Conservation (phyloP, 345 rosid species). For the Barbarea vulgaris region DNA sequence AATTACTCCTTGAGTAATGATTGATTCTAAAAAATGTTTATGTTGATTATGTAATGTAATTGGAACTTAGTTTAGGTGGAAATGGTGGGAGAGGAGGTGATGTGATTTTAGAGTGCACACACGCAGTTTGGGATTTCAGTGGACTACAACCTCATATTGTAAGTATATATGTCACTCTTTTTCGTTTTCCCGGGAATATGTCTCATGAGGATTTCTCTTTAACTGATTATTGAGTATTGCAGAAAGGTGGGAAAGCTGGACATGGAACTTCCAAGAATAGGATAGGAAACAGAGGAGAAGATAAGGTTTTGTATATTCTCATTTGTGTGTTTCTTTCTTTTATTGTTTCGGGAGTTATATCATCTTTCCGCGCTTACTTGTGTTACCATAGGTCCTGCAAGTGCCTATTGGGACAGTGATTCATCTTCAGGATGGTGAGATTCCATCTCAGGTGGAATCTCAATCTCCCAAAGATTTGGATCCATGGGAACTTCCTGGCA, state of each 20-base stretch:
- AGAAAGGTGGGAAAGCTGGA: conserved; percentile 81
- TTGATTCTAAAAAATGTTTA: background rate
- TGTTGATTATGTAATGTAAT: conserved; percentile 7
- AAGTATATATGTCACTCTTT: conserved; percentile 36
- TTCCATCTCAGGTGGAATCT: conserved; percentile 50
- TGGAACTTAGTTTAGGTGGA: conserved; percentile 63
- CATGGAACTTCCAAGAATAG: conserved; percentile 82
- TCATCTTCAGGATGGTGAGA: conserved; percentile 81
- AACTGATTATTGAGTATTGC: conserved; percentile 28
- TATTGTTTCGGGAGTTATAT: background rate
- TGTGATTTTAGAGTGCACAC: conserved; percentile 85
- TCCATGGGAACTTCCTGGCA: conserved; percentile 96
- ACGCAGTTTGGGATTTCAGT: conserved; percentile 88
- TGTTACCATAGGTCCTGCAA: conserved; percentile 54
- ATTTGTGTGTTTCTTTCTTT: conserved; percentile 19
- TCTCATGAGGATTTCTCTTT: background rate
- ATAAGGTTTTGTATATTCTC: conserved; percentile 56
- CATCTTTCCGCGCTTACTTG: background rate
- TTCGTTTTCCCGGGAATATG: background rate
- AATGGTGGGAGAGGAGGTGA: conserved; percentile 98
- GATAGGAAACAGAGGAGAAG: conserved; percentile 88
- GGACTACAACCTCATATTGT: conserved; percentile 83
- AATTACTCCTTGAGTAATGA: background rate
- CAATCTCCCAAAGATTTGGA: conserved; percentile 52
- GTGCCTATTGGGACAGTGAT: conserved; percentile 92